These are phyloP conservation scores for Lomentospora prolificans DNA, from an alignment of 2,329 filamentous ascomycete species.

Conservation along the genomic window DNA sequence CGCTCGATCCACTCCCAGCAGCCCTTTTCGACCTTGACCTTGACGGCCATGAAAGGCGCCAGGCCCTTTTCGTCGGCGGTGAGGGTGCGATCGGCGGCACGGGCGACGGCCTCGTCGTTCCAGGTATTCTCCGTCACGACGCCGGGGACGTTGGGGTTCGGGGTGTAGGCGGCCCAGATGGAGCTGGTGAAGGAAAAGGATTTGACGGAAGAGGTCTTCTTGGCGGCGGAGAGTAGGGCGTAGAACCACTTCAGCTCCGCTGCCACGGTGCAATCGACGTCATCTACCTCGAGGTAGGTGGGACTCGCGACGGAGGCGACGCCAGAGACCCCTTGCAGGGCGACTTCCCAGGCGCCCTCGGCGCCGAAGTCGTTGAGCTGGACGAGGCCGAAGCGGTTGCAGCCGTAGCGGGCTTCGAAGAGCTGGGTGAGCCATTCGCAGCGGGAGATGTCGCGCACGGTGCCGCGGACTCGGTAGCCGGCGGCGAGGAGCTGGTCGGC, in stretches of 20 bases:
- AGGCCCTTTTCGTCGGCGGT: conserved; percentile 1
- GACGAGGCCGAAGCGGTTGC: conserved; percentile 15
- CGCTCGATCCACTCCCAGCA: conserved; percentile 6
- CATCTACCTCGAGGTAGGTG: conserved; percentile 10
- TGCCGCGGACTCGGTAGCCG: conserved; percentile 20
- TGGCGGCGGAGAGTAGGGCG: conserved; percentile 26
- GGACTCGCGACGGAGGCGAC: conserved; percentile 24
- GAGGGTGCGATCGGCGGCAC: not conserved
- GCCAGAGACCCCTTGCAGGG: conserved; percentile 26
- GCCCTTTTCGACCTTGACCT: conserved; percentile 4
- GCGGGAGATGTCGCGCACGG: conserved; percentile 14
- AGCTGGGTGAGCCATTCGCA: not conserved
- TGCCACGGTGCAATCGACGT: conserved; percentile 22
- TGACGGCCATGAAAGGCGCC: conserved; percentile 2
- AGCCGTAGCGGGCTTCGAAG: conserved; percentile 12
- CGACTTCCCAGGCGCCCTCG: conserved; percentile 28
- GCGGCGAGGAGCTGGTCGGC: conserved; percentile 13
- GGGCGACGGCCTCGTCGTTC: not conserved
- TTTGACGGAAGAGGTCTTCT: conserved; percentile 20
- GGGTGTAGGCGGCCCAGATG: conserved; percentile 10
- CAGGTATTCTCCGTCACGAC: not conserved
- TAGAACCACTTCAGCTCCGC: conserved; percentile 19
- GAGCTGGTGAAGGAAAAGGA: conserved; percentile 33
- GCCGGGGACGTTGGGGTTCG: not conserved
- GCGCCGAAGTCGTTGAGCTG: conserved; percentile 26